phyloP scores from a whole-genome alignment of 805 yeast genomes.

The Lachancea meyersii region DNA sequence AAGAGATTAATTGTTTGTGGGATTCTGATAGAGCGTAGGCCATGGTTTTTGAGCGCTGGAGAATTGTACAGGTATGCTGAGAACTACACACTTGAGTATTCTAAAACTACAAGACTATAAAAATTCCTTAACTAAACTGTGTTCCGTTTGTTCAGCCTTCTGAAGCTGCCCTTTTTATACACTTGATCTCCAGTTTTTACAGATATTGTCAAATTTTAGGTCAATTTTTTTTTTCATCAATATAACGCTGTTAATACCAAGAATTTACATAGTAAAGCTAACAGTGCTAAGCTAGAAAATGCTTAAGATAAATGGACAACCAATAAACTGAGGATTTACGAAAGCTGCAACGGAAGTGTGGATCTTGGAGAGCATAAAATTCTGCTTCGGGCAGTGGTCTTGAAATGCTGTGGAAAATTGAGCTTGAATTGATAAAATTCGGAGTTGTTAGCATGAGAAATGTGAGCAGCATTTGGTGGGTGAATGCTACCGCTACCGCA shows the following conservation, averaged over 20 bases:
- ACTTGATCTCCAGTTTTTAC: not conserved
- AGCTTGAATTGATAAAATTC: not conserved
- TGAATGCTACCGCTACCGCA: no score
- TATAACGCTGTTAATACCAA: no score
- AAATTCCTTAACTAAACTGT: no score
- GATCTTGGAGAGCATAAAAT: not conserved
- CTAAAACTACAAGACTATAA: no score
- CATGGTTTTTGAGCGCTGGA: conserved; percentile 21
- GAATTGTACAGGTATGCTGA: no score
- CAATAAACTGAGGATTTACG: not conserved
- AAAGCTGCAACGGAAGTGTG: not conserved
- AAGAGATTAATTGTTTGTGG: conserved; percentile 61
- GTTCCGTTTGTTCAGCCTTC: no score
- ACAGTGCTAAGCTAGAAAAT: no score
- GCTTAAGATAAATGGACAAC: not conserved
- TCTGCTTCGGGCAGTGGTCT: not conserved
- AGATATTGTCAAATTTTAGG: not conserved
- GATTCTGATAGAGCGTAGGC: conserved; percentile 61
- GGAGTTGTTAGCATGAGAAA: not conserved
- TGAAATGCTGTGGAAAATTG: not conserved
- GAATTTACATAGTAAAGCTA: no score
- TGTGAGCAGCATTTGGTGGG: not conserved
- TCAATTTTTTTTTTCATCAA: no score
- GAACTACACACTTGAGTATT: not conserved
- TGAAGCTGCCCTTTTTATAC: no score